These are phyloP conservation scores for Colletotrichum brevisporum DNA, from an alignment of 2,329 filamentous ascomycete genomes.

Conservation along the genomic window DNA sequence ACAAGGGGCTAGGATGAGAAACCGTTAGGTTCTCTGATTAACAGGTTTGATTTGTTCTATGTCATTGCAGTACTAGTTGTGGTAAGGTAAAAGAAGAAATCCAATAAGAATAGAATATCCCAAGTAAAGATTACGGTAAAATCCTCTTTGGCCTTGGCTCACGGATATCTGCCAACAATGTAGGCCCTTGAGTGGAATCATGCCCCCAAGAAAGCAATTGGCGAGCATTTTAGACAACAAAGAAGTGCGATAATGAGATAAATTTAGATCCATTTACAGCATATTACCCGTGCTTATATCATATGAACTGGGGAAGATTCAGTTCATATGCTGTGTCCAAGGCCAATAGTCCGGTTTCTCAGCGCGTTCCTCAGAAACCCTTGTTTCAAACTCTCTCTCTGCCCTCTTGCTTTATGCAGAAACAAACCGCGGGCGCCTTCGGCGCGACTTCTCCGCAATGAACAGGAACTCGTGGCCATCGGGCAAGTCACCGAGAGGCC, in stretches of 20 bases:
- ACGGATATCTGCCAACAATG: not conserved
- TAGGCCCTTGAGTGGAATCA: conserved; percentile 23
- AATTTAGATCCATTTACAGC: conserved; percentile 85
- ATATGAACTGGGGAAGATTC: too few species aligned
- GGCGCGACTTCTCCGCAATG: too few species aligned
- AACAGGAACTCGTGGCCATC: too few species aligned
- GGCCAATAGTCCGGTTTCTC: conserved; percentile 79
- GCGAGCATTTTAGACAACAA: conserved; percentile 76
- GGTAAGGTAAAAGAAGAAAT: too few species aligned
- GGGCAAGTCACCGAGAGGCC: too few species aligned
- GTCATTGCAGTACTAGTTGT: too few species aligned
- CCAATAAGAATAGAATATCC: too few species aligned
- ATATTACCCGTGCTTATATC: conserved; percentile 79
- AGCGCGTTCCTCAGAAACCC: conserved; percentile 68
- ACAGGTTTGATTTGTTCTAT: too few species aligned
- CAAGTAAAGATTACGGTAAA: too few species aligned
- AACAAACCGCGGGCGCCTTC: too few species aligned
- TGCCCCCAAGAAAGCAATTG: conserved; percentile 74
- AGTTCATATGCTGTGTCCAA: conserved; percentile 64
- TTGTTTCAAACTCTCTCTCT: too few species aligned
- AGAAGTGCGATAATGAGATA: conserved; percentile 77
- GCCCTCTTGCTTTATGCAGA: too few species aligned
- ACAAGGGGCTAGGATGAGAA: conserved; percentile 77
- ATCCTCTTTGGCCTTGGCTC: not conserved
- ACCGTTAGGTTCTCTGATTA: conserved; percentile 69